Evolutionary conservation across 805 yeast species (phyloP).

Genomic region (Zygoascus ofunaensis): DNA sequence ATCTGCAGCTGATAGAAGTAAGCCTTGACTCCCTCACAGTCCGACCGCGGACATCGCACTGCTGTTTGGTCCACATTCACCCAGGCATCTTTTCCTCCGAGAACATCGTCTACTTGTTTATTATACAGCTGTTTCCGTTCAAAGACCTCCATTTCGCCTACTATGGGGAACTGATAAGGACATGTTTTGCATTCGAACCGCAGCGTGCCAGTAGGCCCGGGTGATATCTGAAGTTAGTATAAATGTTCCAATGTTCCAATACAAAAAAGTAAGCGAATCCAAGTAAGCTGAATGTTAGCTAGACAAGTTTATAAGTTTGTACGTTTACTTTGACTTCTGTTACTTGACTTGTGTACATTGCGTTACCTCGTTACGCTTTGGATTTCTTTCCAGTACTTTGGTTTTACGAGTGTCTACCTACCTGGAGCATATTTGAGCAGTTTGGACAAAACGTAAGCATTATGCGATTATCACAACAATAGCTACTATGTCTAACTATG

Average conservation of each 20-base stretch:
- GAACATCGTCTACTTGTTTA: constrained; percentile 90
- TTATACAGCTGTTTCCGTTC: constrained; percentile 77
- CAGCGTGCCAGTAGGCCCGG: constrained; percentile 46
- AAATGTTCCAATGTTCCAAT: background rate
- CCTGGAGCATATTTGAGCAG: constrained; percentile 83
- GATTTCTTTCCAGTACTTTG: too few species aligned
- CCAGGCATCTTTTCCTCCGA: constrained; percentile 98
- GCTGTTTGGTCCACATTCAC: constrained; percentile 95
- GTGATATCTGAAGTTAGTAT: constrained; percentile 35
- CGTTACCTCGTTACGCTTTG: too few species aligned
- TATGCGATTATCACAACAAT: background rate
- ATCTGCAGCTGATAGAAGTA: constrained; percentile 95
- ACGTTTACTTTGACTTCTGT: constrained; percentile 3
- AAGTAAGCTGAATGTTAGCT: too few species aligned
- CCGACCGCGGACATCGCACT: constrained; percentile 83
- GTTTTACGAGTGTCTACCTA: constrained; percentile 24
- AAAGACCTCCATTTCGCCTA: constrained; percentile 63
- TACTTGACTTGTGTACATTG: background rate
- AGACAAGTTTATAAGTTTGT: too few species aligned
- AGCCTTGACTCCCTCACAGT: constrained; percentile 83
- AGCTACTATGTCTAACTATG: too few species aligned
- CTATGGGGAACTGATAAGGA: constrained; percentile 87
- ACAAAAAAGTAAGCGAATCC: background rate
- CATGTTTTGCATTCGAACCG: constrained; percentile 86
- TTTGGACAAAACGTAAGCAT: constrained; percentile 95